Evolutionary conservation across 2,329 filamentous ascomycete species (phyloP), one percentile per base, ranked within the genome.

Genomic region (Aspergillus ustus): DNA sequence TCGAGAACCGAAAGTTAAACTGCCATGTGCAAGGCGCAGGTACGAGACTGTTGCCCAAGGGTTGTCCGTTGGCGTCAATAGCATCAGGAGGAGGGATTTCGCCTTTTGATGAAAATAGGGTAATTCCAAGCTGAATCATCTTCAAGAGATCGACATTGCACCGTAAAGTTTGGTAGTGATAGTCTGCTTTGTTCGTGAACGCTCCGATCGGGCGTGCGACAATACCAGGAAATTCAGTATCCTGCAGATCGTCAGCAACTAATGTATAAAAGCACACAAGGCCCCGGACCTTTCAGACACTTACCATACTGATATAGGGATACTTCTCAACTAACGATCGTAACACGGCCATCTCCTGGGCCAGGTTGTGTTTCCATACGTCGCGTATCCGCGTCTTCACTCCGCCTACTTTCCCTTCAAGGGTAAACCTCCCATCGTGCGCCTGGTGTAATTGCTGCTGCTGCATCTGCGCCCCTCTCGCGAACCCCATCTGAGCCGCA

Each of bases 171-270:
- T 99, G 95, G 80, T 99, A 99, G 76, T 99, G 95, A 75, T 99
- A 99, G 72, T 97, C 94, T 67, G 93, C 95, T 81, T 97, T 98
- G 62, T 91, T 95, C 62, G 91, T 88, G 77, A 99, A 99, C 59
- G 90, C 88, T 52, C 95, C 95, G 84, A 99, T 98, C 2, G 95
- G 95, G 68, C 95, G 87, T 28, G 94, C 92, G 57, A 99, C 94
- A 57, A 99, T 93, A 60, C 95, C 95, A n/a, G 95, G 95, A 70
- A 99, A 99, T 75, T 98, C 94, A 25, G 95, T 97, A 75, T 99
- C 95, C 93, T 97, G 74, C 55, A 61, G 6, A 13, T 9, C 40
- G 9, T 55, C 28, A 63, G 57, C 25, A 56, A 37, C 22, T 11
- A 28, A 20, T 7, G 8, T 19, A 15, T 28, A 19, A n/a, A 17